Base-by-base conservation (phyloP, 2,329 filamentous ascomycete species). In the Aspergillus sp. region DNA sequence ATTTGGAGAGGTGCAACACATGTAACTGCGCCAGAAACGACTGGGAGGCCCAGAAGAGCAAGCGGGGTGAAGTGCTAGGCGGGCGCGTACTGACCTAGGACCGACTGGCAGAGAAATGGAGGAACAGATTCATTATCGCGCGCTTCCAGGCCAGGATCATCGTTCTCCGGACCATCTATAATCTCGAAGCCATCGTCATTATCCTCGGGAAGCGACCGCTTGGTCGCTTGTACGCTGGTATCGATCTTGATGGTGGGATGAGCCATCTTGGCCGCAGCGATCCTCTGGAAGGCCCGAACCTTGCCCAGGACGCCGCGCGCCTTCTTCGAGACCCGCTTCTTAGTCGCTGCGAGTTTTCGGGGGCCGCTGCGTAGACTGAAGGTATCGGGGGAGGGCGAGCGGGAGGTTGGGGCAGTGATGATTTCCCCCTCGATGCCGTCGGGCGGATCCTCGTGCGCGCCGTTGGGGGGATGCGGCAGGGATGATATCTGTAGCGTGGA, bases 221-320 rank as follows among this genome's bases (percentile, higher is more conserved):
- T 79, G 41, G 69, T 72, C 32, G 74, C 65, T 58, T 71, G 71
- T 27, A 78, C 66, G 54, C 69, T 75, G 25, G 75, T 77, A 57
- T 77, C 72, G 67, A 77, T 76, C 64, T 74, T 75, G 62, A 77
- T 76, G 49, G 71, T 67, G 53, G 74, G 71, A 69, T 77, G 74
- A 56, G 75, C 72, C 77, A 79, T 79, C 65, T 75, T 78, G 64
- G 73, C 70, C 54, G 75, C 69, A 59, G 75, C 74, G 64, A 73
- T 74, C 61, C 72, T 71, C 55, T 74, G 75, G 62, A 79, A 71
- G 63, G 73, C 73, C 66, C 75, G 73, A 64, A 78, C 74, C 64
- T 75, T 76, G 53, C 71, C 75, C 62, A 79, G 71, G 60, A 78
- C 74, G 61, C 74, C 73, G 60, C 75, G 75, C 61, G 77, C 75